phyloP scores from a whole-genome alignment of 345 rosid genomes.

The Euphorbia pulcherrima region DNA sequence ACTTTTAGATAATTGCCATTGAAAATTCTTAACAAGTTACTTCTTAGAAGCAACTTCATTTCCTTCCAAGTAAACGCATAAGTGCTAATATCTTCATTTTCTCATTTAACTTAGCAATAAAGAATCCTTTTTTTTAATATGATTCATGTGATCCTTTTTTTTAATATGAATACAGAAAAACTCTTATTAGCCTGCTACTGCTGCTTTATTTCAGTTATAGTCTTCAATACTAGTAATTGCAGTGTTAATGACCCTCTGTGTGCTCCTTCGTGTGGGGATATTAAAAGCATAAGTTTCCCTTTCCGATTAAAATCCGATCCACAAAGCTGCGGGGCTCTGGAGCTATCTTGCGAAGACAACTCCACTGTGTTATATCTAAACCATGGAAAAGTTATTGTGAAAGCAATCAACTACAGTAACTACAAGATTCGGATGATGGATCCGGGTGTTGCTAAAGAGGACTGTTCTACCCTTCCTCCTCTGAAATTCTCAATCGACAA shows the following conservation, averaged over 20 bases:
- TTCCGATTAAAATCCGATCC: slow-evolving; percentile 3
- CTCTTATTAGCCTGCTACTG: too few relatives aligned
- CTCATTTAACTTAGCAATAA: too few relatives aligned
- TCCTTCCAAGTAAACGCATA: too few relatives aligned
- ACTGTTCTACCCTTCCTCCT: neutral
- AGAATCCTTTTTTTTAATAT: too few relatives aligned
- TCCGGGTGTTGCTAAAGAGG: neutral
- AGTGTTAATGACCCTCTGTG: neutral
- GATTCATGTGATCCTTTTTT: too few relatives aligned
- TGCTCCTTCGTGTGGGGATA: neutral
- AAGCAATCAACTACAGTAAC: neutral
- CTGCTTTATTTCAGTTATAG: too few relatives aligned
- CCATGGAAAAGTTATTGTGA: neutral
- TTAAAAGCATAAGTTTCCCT: neutral
- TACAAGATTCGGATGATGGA: neutral
- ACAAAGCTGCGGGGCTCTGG: neutral
- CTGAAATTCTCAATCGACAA: neutral
- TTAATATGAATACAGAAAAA: too few relatives aligned
- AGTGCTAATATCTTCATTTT: neutral
- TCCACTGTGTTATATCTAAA: neutral
- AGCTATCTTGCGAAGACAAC: neutral
- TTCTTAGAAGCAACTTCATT: too few relatives aligned
- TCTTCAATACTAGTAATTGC: neutral
- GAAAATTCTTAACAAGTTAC: neutral
- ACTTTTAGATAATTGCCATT: too few relatives aligned